Evolutionary conservation across 352 stramenopile genomes (phyloP), one percentile per base, ranked within the genome.

Genomic region (Phytophthora fragariae): DNA sequence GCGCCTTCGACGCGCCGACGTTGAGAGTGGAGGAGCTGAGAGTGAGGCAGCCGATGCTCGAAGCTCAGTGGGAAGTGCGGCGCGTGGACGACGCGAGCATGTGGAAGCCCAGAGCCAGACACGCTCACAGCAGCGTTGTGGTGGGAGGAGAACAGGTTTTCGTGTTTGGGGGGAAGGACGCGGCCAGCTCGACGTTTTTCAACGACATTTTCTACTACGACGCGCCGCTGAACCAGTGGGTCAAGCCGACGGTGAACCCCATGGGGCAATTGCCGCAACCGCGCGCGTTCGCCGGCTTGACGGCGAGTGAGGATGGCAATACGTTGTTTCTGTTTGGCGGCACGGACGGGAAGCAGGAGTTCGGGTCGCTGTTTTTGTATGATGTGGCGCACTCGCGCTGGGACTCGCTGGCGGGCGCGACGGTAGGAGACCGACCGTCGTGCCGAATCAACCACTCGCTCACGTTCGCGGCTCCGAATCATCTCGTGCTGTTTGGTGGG

Each of bases 201-300:
- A 86, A 91, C 68, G 87, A 94, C 64, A 77, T 94, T 17, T 92
- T 94, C 62, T 92, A 90, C 75, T 92, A 89, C 63, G 84, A 94
- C 60, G 72, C 81, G 15, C 63, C 61, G n/a, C 54, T 91, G 17
- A 85, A 88, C 57, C 79, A 90, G 64, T 94, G 87, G 87, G 62
- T 77, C 4, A 75, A 84, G 19, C 82, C 77, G 8, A 52, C 41
- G 17, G 41, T 62, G 55, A 24, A 78, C 24, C 17, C 68, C 27
- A 79, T 68, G 21, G 84, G 86, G 12, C 78, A 62, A 12, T 24
- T 64, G 8, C 86, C 86, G 2, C 68, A 83, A 7, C 70, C 85
- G 6, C 77, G 87, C 33, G 77, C 85, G 15, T 89, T 86, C 70
- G 82, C 85, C 0, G 79, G 72, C 7, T 79, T 94, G 47, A 76